Conservation (phyloP, 2,329 filamentous ascomycete species). For the Juglanconis sp. region DNA sequence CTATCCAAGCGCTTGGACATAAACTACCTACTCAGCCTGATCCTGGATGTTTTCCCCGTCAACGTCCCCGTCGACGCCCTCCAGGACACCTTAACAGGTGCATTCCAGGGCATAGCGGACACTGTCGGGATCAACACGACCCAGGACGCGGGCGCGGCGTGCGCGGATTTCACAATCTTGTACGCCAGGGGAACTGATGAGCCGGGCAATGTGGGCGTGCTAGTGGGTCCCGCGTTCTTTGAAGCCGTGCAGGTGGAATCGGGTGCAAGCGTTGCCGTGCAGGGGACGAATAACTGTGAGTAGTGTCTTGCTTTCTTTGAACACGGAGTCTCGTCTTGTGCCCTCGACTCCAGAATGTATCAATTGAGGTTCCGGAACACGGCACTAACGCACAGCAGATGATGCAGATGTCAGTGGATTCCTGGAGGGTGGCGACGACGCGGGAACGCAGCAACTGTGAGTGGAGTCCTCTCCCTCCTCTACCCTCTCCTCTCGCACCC, state of each 20-base stretch:
- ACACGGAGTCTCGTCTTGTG: background rate
- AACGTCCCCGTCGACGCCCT: background rate
- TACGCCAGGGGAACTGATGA: constrained; percentile 27
- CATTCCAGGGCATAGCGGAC: background rate
- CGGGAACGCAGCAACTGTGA: constrained; percentile 11
- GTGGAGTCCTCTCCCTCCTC: background rate
- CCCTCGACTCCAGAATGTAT: no score
- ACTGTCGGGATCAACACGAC: background rate
- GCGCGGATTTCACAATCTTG: constrained; percentile 21
- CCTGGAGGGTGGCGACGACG: constrained; percentile 20
- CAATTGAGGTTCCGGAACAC: background rate
- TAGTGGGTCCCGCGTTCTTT: constrained; percentile 23
- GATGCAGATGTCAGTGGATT: constrained; percentile 21
- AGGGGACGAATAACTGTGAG: constrained; percentile 23
- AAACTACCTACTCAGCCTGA: background rate
- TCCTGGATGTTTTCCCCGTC: background rate
- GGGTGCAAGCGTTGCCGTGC: constrained; percentile 18
- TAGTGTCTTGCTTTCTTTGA: background rate
- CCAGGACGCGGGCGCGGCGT: background rate
- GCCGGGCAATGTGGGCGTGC: constrained; percentile 22
- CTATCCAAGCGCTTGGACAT: background rate
- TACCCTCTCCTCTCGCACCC: no score
- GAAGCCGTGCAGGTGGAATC: constrained; percentile 18
- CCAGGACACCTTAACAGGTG: background rate
- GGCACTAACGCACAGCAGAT: background rate